phyloP scores from a whole-genome alignment of 129 eudicot species.

The Mikania micrantha region DNA sequence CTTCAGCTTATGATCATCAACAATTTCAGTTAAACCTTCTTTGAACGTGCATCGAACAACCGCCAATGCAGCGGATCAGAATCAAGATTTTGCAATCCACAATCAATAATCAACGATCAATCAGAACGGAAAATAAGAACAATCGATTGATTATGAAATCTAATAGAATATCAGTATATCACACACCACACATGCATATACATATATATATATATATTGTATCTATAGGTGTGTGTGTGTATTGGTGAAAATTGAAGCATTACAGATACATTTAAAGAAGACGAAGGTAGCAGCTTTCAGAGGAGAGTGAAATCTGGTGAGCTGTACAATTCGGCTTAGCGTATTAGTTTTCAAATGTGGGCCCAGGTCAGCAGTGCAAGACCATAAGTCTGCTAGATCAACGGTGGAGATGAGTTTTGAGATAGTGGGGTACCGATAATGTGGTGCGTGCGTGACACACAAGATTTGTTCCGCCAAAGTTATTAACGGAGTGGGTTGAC shows the following conservation, averaged over 20 bases:
- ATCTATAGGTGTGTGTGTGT: neutral
- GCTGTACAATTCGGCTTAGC: constrained; percentile 26
- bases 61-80: constrained; percentile 8
- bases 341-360: constrained; percentile 13
- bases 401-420: constrained; percentile 18
- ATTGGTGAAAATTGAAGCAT: neutral
- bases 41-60: constrained; percentile 2
- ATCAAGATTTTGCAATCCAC: neutral
- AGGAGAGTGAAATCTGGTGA: constrained; percentile 31
- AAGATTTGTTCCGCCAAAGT: constrained; percentile 22
- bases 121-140: neutral
- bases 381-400: constrained; percentile 5
- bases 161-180: neutral
- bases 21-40: neutral
- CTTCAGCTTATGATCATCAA: constrained; percentile 4
- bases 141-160: constrained; percentile 5
- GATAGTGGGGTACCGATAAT: constrained; percentile 27
- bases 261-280: neutral
- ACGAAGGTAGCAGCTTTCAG: neutral
- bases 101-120: neutral
- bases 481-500: constrained; percentile 29
- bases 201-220: neutral
- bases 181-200: neutral
- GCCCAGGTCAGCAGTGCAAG: constrained; percentile 8
- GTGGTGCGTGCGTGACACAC: constrained; percentile 22